Percentiles rank a stretch among this genome's conserved stretches.
phyloP scores from a whole-genome alignment of 495 filamentous ascomycete species.

The Usnea hakonensis region DNA sequence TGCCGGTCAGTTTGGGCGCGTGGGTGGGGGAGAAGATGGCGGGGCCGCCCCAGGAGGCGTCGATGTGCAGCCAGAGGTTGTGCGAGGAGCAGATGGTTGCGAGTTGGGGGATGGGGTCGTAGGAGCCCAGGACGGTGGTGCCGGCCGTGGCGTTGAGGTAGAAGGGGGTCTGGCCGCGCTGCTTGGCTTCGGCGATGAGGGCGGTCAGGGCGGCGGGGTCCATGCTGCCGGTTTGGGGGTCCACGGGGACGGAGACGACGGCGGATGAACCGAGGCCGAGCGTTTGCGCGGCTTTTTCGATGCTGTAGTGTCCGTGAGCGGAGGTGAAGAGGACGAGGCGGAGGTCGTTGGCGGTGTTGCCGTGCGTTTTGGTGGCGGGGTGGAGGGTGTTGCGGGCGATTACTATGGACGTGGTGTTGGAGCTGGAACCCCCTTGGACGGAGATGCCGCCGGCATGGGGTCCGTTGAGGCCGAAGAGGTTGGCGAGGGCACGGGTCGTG shows the following conservation, averaged over 20 bases:
- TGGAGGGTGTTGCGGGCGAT: conserved; percentile 82
- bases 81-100: conserved; percentile 61
- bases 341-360: conserved; percentile 43
- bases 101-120: conserved; percentile 70
- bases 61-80: conserved; percentile 83
- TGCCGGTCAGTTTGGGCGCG: conserved; percentile 56
- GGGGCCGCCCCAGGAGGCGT: conserved; percentile 83
- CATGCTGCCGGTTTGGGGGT: conserved; percentile 62
- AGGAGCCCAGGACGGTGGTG: conserved; percentile 87
- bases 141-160: conserved; percentile 95
- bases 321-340: conserved; percentile 81
- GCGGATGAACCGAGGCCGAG: conserved; percentile 69
- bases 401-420: conserved; percentile 80
- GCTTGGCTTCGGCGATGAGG: conserved; percentile 49
- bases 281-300: conserved; percentile 88
- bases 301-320: conserved; percentile 82
- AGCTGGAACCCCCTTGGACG: conserved; percentile 78
- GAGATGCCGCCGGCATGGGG: conserved; percentile 74
- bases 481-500: conserved; percentile 59
- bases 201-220: conserved; percentile 53
- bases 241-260: conserved; percentile 69
- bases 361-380: conserved; percentile 63
- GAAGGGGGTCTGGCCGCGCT: conserved; percentile 68
- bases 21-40: conserved; percentile 67
- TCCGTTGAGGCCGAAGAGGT: conserved; percentile 66